Percentiles rank a stretch among this genome's conserved stretches.
These are phyloP conservation scores for Dactylellina sp. DNA, from an alignment of 2,329 filamentous ascomycete species.

Conservation along the genomic window DNA sequence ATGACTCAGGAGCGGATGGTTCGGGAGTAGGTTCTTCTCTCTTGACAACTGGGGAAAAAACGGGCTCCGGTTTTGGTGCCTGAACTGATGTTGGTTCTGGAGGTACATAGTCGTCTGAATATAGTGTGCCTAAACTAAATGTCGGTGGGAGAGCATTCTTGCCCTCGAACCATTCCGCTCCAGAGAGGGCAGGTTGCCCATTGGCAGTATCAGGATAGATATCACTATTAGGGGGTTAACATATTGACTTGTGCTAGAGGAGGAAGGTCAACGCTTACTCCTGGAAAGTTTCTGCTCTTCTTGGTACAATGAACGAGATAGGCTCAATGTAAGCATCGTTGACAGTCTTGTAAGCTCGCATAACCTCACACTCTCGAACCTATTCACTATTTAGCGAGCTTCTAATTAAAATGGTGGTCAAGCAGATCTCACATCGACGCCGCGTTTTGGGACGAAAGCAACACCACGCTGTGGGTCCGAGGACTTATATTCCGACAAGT, in stretches of 20 bases:
- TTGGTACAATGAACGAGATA: constrained; percentile 95
- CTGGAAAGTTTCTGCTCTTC: constrained; percentile 68
- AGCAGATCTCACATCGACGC: constrained; percentile 79
- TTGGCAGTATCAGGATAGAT: constrained; percentile 91
- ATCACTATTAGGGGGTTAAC: constrained; percentile 81
- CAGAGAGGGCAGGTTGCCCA: constrained; percentile 80
- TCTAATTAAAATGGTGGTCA: neutral
- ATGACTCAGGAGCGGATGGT: constrained; percentile 88
- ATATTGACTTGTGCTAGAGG: neutral
- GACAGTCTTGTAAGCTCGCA: constrained; percentile 96
- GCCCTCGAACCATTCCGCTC: constrained; percentile 85
- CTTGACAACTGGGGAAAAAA: constrained; percentile 68
- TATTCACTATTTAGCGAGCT: constrained; percentile 62
- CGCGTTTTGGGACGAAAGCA: constrained; percentile 92
- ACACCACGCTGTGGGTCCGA: constrained; percentile 91
- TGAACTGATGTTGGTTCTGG: constrained; percentile 63
- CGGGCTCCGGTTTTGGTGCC: constrained; percentile 65
- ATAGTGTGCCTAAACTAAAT: constrained; percentile 92
- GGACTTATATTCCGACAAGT: constrained; percentile 97
- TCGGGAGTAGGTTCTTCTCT: constrained; percentile 77
- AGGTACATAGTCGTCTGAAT: constrained; percentile 68
- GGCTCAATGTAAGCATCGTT: constrained; percentile 95
- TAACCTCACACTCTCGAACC: constrained; percentile 95
- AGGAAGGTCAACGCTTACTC: constrained; percentile 43
- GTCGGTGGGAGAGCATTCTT: constrained; percentile 87